These are phyloP conservation scores for Blastobotrys attinorum DNA, from an alignment of 805 yeast species.

Conservation along the genomic window DNA sequence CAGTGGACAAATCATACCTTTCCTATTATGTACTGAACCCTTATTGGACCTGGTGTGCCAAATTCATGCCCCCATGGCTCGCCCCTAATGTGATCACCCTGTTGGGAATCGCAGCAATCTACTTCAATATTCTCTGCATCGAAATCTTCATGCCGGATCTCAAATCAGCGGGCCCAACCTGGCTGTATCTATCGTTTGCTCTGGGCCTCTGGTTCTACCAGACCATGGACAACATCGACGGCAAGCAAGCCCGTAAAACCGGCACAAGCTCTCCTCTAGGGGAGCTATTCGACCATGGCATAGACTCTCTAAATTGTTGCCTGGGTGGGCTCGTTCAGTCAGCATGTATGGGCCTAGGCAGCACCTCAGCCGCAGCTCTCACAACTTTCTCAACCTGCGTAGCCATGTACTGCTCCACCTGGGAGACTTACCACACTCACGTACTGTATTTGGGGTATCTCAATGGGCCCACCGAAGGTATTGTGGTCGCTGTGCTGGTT, in stretches of 20 bases:
- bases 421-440: slow-evolving; percentile 94
- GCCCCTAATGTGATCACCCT: slow-evolving; percentile 92
- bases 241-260: slow-evolving; percentile 90
- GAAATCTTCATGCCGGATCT: slow-evolving; percentile 69
- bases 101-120: slow-evolving; percentile 64
- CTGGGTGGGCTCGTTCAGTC: slow-evolving; percentile 67
- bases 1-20: slow-evolving; percentile 72
- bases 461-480: slow-evolving; percentile 96
- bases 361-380: slow-evolving; percentile 65
- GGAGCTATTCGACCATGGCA: slow-evolving; percentile 89
- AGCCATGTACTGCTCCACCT: slow-evolving; percentile 59
- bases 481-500: slow-evolving; percentile 51
- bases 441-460: slow-evolving; percentile 70
- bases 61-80: slow-evolving; percentile 79
- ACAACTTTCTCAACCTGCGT: slow-evolving; percentile 67
- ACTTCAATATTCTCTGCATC: slow-evolving; percentile 53
- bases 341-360: slow-evolving; percentile 72
- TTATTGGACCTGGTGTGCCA: slow-evolving; percentile 77
- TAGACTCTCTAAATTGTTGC: slow-evolving; percentile 69
- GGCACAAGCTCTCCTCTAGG: slow-evolving; percentile 94
- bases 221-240: slow-evolving; percentile 96
- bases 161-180: slow-evolving; percentile 50
- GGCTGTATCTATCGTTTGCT: slow-evolving; percentile 76
- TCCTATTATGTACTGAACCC: slow-evolving; percentile 73
- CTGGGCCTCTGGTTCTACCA: slow-evolving; percentile 82